Evolutionary conservation across 768 basidiomycete species (phyloP).

Genomic region (Coprinopsis cinerea): DNA sequence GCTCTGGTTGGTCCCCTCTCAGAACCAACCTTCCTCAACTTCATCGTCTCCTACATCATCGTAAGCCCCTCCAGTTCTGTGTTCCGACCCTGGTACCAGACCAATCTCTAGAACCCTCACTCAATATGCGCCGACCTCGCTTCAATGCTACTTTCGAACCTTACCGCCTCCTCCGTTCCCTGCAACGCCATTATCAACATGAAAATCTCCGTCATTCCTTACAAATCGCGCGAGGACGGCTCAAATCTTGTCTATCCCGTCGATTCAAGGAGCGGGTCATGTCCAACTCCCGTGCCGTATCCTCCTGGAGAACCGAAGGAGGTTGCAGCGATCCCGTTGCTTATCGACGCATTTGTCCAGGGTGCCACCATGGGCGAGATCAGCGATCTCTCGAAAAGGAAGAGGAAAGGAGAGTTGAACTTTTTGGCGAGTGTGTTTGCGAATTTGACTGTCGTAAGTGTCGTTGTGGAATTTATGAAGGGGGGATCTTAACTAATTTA

Average conservation of each 20-base stretch:
- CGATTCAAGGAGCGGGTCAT: constrained; percentile 77
- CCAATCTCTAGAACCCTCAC: constrained; percentile 64
- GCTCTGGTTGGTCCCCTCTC: constrained; percentile 59
- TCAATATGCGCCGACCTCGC: constrained; percentile 91
- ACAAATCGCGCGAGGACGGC: constrained; percentile 40
- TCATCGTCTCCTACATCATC: constrained; percentile 85
- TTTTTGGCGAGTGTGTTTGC: constrained; percentile 94
- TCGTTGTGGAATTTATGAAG: not conserved
- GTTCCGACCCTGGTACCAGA: constrained; percentile 9
- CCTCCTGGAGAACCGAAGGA: constrained; percentile 48
- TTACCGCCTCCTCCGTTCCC: constrained; percentile 68
- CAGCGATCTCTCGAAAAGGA: constrained; percentile 40
- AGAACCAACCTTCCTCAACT: constrained; percentile 68
- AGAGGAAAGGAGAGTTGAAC: constrained; percentile 75
- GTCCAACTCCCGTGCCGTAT: constrained; percentile 66
- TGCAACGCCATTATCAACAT: constrained; percentile 60
- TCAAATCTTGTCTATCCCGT: constrained; percentile 53
- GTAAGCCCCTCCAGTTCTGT: constrained; percentile 39
- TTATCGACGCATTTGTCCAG: constrained; percentile 87
- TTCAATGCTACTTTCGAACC: constrained; percentile 95
- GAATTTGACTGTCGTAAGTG: constrained; percentile 74
- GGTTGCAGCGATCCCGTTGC: constrained; percentile 65
- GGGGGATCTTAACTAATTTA: not conserved
- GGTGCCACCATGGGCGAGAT: constrained; percentile 53
- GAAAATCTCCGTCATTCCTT: constrained; percentile 56